phyloP scores from a whole-genome alignment of 73 alveolate genomes.

The Uronychia binucleata region DNA sequence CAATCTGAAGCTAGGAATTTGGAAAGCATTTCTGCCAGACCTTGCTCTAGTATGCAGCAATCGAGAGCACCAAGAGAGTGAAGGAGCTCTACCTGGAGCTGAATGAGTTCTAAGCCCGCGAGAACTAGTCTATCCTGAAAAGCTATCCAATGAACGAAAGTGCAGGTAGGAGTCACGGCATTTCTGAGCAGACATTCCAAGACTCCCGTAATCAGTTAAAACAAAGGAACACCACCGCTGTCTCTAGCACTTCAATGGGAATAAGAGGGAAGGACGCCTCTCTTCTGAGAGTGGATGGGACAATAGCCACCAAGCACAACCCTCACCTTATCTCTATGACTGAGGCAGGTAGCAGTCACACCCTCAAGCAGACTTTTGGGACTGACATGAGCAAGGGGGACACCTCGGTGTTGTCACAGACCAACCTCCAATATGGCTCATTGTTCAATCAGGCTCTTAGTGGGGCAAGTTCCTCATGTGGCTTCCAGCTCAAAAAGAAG shows the following conservation, averaged over 20 bases:
- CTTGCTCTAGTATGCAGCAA: not conserved
- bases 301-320: too few relatives aligned
- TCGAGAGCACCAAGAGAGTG: not conserved
- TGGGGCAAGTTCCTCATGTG: not conserved
- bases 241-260: not conserved
- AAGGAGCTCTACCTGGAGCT: not conserved
- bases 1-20: not conserved
- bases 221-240: not conserved
- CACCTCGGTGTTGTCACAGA: not conserved
- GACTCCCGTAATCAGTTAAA: not conserved
- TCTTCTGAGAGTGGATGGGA: too few relatives aligned
- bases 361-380: too few relatives aligned
- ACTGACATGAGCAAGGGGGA: too few relatives aligned
- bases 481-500: not conserved
- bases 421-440: not conserved
- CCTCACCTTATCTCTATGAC: too few relatives aligned
- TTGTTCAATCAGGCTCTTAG: not conserved
- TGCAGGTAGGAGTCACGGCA: not conserved
- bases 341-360: too few relatives aligned
- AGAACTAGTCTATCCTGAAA: too few relatives aligned
- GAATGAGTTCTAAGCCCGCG: too few relatives aligned
- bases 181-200: not conserved
- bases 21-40: constrained; percentile 25
- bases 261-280: not conserved
- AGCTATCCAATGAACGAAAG: not conserved